phyloP scores from a whole-genome alignment of 2,329 filamentous ascomycete species.

The Sclerotinia glacialis region DNA sequence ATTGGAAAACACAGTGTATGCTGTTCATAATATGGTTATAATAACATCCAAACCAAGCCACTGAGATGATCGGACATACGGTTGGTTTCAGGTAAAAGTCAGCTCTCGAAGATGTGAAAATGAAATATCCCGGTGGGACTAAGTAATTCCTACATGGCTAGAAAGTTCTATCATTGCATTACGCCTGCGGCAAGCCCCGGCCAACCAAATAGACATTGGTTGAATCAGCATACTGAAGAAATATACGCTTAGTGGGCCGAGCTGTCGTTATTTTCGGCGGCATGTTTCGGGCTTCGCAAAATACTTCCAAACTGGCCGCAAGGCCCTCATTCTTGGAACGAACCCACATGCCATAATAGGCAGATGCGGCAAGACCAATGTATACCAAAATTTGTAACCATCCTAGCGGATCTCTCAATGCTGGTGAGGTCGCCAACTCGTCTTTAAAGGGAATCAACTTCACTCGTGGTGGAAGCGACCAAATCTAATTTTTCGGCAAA shows the following conservation, averaged over 20 bases:
- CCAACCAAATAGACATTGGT: background rate
- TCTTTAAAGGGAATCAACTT: slow-evolving; percentile 15
- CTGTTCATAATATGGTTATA: background rate
- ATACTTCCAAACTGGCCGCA: background rate
- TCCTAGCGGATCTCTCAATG: background rate
- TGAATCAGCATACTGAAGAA: slow-evolving; percentile 6
- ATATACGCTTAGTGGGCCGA: background rate
- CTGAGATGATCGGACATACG: slow-evolving; percentile 9
- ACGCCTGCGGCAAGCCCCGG: slow-evolving; percentile 9
- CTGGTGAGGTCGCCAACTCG: background rate
- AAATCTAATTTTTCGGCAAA: slow-evolving; percentile 8
- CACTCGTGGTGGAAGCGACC: slow-evolving; percentile 2
- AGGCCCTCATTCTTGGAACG: background rate
- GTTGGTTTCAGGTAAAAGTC: background rate
- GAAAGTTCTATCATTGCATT: slow-evolving; percentile 13
- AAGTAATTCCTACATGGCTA: slow-evolving; percentile 9
- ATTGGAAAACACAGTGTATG: slow-evolving; percentile 14
- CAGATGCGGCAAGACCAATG: background rate
- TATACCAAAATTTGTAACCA: slow-evolving; percentile 9
- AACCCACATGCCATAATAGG: slow-evolving; percentile 17
- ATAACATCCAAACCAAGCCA: slow-evolving; percentile 6
- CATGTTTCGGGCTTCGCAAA: background rate
- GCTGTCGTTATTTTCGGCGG: background rate
- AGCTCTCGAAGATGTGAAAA: background rate
- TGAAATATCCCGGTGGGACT: background rate